These are phyloP conservation scores for Boletus tomentosulus DNA, from an alignment of 768 basidiomycete genomes.

Conservation along the genomic window DNA sequence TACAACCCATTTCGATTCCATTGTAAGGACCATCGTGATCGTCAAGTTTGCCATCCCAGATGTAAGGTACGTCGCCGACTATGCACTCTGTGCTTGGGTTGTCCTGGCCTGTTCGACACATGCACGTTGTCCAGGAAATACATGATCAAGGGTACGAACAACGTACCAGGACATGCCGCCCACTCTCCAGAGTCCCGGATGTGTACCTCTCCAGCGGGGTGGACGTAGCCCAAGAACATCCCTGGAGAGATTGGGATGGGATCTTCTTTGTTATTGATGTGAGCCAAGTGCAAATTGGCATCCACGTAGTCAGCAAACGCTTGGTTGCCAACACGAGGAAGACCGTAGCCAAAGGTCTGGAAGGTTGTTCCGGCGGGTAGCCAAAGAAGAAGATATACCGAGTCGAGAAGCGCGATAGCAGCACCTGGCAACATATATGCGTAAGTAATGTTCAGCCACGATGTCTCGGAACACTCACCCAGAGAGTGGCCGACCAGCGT, in stretches of 20 bases:
- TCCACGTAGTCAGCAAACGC: slow-evolving; percentile 58
- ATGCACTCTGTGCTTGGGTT: slow-evolving; percentile 41
- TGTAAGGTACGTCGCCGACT: slow-evolving; percentile 29
- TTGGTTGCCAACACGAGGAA: slow-evolving; percentile 50
- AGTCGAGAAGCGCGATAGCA: slow-evolving; percentile 36
- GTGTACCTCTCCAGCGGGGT: slow-evolving; percentile 41
- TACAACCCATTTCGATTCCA: slow-evolving; percentile 25
- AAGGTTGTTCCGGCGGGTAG: slow-evolving; percentile 32
- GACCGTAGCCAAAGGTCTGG: slow-evolving; percentile 31
- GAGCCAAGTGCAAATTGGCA: slow-evolving; percentile 41
- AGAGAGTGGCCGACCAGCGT: slow-evolving; percentile 45
- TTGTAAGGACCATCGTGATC: slow-evolving; percentile 47
- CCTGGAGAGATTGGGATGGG: slow-evolving; percentile 35
- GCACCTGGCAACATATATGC: slow-evolving; percentile 22
- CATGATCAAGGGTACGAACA: not conserved
- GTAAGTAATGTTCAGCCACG: not conserved
- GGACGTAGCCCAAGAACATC: slow-evolving; percentile 37
- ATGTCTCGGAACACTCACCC: slow-evolving; percentile 17
- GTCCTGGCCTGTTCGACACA: slow-evolving; percentile 43
- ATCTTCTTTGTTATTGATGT: slow-evolving; percentile 51
- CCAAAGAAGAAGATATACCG: slow-evolving; percentile 39
- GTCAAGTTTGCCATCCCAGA: slow-evolving; percentile 38
- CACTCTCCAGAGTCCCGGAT: slow-evolving; percentile 45
- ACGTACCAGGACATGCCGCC: slow-evolving; percentile 49
- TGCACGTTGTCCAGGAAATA: not conserved